Evolutionary conservation across 116 monocot species (phyloP).

Genomic region (Cymodocea nodosa): DNA sequence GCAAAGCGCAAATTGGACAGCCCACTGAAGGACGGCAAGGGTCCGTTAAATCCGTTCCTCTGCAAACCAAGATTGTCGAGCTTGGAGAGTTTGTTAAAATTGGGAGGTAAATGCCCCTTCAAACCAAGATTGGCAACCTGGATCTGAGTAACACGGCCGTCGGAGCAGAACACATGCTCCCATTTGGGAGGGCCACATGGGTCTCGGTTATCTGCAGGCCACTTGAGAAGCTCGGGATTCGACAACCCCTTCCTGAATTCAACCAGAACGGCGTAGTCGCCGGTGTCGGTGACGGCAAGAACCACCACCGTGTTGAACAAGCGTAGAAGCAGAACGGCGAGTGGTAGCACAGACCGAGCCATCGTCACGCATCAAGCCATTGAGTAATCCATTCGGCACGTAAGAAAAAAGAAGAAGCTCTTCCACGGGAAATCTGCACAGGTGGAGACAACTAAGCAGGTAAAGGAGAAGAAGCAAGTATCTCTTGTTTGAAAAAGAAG

Average conservation of each 20-base stretch:
- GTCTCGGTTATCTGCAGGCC: conserved; percentile 35
- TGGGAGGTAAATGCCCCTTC: conserved; percentile 35
- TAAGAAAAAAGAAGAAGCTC: too few relatives aligned
- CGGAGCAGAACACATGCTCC: conserved; percentile 48
- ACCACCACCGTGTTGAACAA: conserved; percentile 8
- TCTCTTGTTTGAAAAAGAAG: too few relatives aligned
- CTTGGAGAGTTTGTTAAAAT: conserved; percentile 44
- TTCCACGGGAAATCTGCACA: too few relatives aligned
- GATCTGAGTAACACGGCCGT: conserved; percentile 46
- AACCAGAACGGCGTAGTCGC: conserved; percentile 40
- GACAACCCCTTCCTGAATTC: conserved; percentile 40
- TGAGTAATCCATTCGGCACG: background rate
- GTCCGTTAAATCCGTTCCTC: conserved; percentile 54
- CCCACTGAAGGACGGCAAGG: conserved; percentile 55
- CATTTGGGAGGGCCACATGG: conserved; percentile 57
- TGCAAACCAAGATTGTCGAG: conserved; percentile 53
- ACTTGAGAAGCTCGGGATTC: conserved; percentile 50
- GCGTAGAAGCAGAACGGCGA: background rate
- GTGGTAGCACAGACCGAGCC: background rate
- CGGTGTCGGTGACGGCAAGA: conserved; percentile 27
- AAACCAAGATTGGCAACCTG: conserved; percentile 43
- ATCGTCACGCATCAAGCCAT: background rate
- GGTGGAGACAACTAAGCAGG: too few relatives aligned
- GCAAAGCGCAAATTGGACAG: conserved; percentile 44
- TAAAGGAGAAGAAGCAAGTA: too few relatives aligned